Evolutionary conservation across 2,329 filamentous ascomycete species (phyloP).

Genomic region (Colletotrichum tropicale): DNA sequence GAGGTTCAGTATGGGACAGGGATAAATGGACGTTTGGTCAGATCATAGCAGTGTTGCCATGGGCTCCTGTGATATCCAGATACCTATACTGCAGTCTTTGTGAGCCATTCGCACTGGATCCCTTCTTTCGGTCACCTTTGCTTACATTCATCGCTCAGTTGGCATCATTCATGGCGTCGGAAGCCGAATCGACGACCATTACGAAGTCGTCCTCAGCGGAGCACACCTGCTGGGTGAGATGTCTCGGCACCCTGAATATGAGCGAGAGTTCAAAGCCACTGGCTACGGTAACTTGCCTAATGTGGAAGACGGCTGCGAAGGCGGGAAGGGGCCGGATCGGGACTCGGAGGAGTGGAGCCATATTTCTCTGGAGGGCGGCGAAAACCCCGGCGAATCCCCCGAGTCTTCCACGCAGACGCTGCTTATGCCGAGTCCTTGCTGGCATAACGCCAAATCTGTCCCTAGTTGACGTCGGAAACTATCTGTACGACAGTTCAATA

Average conservation of each 20-base stretch:
- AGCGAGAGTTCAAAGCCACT: background rate
- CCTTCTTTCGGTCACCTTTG: background rate
- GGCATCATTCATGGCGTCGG: background rate
- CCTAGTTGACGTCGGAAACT: background rate
- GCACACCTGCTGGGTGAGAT: no score
- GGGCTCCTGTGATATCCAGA: conserved; percentile 26
- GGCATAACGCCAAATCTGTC: accelerated
- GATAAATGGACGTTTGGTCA: conserved; percentile 27
- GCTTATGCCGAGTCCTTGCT: background rate
- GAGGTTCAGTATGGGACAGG: background rate
- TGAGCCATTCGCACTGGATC: background rate
- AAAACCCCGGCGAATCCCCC: background rate
- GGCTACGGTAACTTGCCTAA: background rate
- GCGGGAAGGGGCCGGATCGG: background rate
- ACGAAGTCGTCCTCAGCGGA: background rate
- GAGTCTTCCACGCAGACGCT: background rate
- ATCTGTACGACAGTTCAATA: background rate
- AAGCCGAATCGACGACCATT: background rate
- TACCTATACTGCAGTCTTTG: conserved; percentile 25
- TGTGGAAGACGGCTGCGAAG: background rate
- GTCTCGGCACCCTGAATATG: background rate
- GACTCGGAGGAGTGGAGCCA: background rate
- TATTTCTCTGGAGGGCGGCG: background rate
- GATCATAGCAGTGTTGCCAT: conserved; percentile 27
- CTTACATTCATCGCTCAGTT: background rate